Conservation (phyloP, 129 eudicot genomes). For the Ambrosia artemisiifolia region DNA sequence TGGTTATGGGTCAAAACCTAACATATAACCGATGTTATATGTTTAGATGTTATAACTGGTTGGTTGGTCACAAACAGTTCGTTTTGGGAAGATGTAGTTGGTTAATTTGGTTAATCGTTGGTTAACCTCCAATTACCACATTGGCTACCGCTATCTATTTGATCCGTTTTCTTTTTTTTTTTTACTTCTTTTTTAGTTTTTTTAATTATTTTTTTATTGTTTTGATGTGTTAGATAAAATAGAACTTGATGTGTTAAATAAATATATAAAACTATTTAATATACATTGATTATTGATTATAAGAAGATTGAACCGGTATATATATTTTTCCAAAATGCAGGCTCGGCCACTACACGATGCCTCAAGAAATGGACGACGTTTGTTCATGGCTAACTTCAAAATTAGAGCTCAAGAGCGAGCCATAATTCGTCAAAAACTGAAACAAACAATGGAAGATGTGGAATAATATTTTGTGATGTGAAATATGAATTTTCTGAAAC, state of each 20-base stretch:
- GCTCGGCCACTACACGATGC: conserved; percentile 86
- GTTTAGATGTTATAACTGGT: too few relatives aligned
- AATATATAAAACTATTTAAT: too few relatives aligned
- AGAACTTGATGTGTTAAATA: not conserved
- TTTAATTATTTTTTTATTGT: too few relatives aligned
- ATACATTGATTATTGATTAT: not conserved
- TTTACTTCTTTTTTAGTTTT: too few relatives aligned
- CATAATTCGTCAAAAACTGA: not conserved
- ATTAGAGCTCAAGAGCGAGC: conserved; percentile 48
- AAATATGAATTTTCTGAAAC: conserved; percentile 15
- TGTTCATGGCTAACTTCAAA: conserved; percentile 82
- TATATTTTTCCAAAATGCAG: conserved; percentile 36
- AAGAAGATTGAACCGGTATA: not conserved
- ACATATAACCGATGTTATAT: too few relatives aligned
- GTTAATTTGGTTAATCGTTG: too few relatives aligned
- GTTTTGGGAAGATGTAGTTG: too few relatives aligned
- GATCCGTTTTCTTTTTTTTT: not conserved
- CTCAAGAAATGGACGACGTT: conserved; percentile 83
- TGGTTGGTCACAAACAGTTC: too few relatives aligned
- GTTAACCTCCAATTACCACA: too few relatives aligned
- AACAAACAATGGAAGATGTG: not conserved
- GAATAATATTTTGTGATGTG: conserved; percentile 22
- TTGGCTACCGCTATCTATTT: not conserved
- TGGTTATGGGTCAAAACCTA: not conserved
- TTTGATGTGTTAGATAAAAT: not conserved